Evolutionary conservation across 495 filamentous ascomycete genomes (phyloP).

Genomic region (Cudoniella acicularis): DNA sequence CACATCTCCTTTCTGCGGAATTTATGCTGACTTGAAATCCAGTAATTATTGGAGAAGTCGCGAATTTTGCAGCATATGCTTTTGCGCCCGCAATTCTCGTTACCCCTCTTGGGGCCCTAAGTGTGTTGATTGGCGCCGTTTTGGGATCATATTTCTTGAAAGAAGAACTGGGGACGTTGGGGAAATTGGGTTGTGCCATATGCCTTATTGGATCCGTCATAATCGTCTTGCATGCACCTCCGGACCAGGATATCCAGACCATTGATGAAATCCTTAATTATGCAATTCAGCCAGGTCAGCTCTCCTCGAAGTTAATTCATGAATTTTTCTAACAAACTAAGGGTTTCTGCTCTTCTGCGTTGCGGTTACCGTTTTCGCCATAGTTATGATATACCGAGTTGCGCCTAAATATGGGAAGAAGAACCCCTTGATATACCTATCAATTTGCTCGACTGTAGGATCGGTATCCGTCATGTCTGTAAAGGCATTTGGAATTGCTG

Average conservation of each 20-base stretch:
- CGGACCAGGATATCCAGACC: conserved; percentile 81
- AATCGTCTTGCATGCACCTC: conserved; percentile 94
- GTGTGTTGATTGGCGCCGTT: conserved; percentile 92
- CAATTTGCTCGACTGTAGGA: conserved; percentile 94
- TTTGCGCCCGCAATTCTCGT: conserved; percentile 97
- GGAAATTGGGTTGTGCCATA: conserved; percentile 92
- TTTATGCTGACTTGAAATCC: conserved; percentile 20
- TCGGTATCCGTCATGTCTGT: conserved; percentile 98
- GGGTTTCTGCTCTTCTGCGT: conserved; percentile 84
- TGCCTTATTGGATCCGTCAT: conserved; percentile 95
- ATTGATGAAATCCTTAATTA: conserved; percentile 85
- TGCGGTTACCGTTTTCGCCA: conserved; percentile 73
- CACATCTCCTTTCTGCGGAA: background rate
- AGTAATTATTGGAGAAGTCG: conserved; percentile 84
- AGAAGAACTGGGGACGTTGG: conserved; percentile 81
- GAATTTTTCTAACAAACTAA: conserved; percentile 39
- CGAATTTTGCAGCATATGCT: conserved; percentile 96
- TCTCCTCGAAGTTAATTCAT: background rate
- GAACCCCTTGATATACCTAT: conserved; percentile 93
- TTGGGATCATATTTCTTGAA: conserved; percentile 91
- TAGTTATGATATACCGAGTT: conserved; percentile 93
- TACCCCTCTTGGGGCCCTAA: conserved; percentile 87
- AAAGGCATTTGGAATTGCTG: conserved; percentile 94
- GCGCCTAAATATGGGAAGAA: conserved; percentile 85
- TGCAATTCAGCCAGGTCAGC: conserved; percentile 82